Conservation (phyloP, 2,329 filamentous ascomycete species). For the Davidsoniella neocaledoniae region DNA sequence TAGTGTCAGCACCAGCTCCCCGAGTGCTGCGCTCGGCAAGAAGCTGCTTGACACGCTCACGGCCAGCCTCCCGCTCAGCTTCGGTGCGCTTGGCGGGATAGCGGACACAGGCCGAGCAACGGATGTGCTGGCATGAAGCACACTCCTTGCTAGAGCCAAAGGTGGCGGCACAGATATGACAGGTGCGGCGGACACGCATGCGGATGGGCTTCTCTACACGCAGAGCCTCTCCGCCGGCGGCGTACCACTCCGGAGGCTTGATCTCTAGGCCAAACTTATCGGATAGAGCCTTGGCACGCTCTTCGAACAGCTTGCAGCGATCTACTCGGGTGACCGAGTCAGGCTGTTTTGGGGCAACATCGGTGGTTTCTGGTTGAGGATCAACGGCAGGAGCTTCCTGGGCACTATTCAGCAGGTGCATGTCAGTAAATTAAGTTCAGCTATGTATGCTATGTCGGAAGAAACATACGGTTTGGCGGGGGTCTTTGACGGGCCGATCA, state of each 20-base stretch:
- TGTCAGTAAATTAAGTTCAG: not conserved
- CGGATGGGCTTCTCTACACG: constrained; percentile 61
- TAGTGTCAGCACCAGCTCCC: constrained; percentile 29
- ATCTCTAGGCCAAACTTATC: constrained; percentile 40
- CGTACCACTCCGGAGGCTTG: constrained; percentile 35
- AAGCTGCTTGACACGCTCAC: constrained; percentile 29
- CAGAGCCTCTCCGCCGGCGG: constrained; percentile 35
- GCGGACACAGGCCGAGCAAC: constrained; percentile 67
- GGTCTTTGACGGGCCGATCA: not conserved
- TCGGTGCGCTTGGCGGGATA: constrained; percentile 51
- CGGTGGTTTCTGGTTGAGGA: constrained; percentile 14
- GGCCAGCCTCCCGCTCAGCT: constrained; percentile 34
- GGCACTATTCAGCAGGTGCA: not conserved
- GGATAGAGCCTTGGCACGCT: constrained; percentile 38
- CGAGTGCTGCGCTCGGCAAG: constrained; percentile 31
- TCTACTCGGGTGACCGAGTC: constrained; percentile 10
- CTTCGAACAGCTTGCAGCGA: constrained; percentile 34
- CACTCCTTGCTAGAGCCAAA: constrained; percentile 63
- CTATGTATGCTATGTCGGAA: not conserved
- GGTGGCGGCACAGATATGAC: constrained; percentile 61
- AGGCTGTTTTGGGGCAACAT: constrained; percentile 14
- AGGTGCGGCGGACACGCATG: constrained; percentile 62
- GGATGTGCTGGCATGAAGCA: constrained; percentile 56
- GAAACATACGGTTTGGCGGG: not conserved
- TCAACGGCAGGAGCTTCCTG: not conserved